Base-by-base conservation (phyloP, 768 basidiomycete genomes). In the Tylopilus rubrobrunneus region DNA sequence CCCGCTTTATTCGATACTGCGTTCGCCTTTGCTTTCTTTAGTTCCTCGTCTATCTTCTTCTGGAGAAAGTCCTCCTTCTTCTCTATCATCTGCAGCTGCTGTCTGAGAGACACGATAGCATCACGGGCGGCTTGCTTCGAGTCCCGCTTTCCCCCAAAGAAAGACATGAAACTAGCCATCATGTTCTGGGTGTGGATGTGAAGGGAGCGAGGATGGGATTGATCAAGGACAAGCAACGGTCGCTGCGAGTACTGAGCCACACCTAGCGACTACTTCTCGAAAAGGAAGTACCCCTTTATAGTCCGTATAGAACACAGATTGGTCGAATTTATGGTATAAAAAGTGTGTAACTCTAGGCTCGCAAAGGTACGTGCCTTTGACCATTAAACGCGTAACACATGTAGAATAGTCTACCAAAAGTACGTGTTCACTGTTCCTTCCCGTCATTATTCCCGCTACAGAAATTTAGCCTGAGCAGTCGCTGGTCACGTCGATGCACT, bases 11-110 rank as follows among this genome's bases (percentile, higher is more conserved):
- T 98, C 48, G 87, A 83, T 46, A 96, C 91, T 43, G 92, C 95
- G 70, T 98, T 97, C 31, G 86, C 83, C 70, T 81, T 87, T 15
- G 97, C 97, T 76, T 92, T 96, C 80, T 85, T 86, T 63, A 84
- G 60, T 65, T 98, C 96, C 59, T 97, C 93, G 49, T 96, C 93
- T 60, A 97, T 90, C 84, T 95, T 93, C 83, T 90, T 94, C 79
- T 89, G 87, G 57, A 98, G 76, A 71, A 91, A 80, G 71, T 98
- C 96, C 76, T 98, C 97, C 79, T 96, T 98, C 92, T 98, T 99
- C 83, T 98, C 94, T 62, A 98, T 85, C 86, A 96, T 89, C 73
- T 92, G 84, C 57, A 98, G 81, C 70, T 98, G 94, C 74, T 96
- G 88, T 65, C 96, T 84, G 62, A 99, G 78, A 43, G 80, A 81